Conservation (phyloP, 2,329 filamentous ascomycete genomes). For the Sodiomyces alkalinus region DNA sequence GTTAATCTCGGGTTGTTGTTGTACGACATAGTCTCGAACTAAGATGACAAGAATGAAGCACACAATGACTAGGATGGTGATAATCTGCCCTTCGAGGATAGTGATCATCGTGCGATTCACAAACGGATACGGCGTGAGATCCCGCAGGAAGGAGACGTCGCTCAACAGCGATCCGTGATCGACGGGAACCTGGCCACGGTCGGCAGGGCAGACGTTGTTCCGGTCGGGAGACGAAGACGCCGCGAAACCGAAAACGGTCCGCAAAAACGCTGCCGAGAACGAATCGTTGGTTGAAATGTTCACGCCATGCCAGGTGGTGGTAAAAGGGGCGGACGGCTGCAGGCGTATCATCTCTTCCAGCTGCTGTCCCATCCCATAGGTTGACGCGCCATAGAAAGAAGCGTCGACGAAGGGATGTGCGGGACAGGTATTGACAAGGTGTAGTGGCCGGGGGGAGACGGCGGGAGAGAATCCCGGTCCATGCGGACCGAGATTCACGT, state of each 20-base stretch:
- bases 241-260: slow-evolving; percentile 12
- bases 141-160: slow-evolving; percentile 39
- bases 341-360: slow-evolving; percentile 17
- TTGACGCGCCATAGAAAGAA: no score
- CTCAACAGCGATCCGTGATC: slow-evolving; percentile 34
- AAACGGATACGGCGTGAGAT: slow-evolving; percentile 50
- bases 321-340: slow-evolving; percentile 13
- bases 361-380: slow-evolving; percentile 18
- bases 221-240: not conserved
- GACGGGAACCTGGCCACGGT: slow-evolving; percentile 4
- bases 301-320: slow-evolving; percentile 12
- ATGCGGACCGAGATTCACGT: slow-evolving; percentile 4
- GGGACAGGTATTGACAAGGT: slow-evolving; percentile 16
- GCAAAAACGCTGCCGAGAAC: slow-evolving; percentile 16
- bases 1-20: slow-evolving; percentile 89
- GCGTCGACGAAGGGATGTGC: slow-evolving; percentile 18
- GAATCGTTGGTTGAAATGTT: slow-evolving; percentile 18
- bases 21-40: slow-evolving; percentile 94
- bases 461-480: no score
- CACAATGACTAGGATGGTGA: slow-evolving; percentile 80
- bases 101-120: slow-evolving; percentile 71
- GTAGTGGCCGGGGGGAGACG: no score
- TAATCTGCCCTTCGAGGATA: slow-evolving; percentile 81
- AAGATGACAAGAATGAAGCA: slow-evolving; percentile 95
- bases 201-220: slow-evolving; percentile 4